Evolutionary conservation across 2,329 filamentous ascomycete genomes (phyloP), one percentile per base, ranked within the genome.

Genomic region (Aureobasidium melanogenum): DNA sequence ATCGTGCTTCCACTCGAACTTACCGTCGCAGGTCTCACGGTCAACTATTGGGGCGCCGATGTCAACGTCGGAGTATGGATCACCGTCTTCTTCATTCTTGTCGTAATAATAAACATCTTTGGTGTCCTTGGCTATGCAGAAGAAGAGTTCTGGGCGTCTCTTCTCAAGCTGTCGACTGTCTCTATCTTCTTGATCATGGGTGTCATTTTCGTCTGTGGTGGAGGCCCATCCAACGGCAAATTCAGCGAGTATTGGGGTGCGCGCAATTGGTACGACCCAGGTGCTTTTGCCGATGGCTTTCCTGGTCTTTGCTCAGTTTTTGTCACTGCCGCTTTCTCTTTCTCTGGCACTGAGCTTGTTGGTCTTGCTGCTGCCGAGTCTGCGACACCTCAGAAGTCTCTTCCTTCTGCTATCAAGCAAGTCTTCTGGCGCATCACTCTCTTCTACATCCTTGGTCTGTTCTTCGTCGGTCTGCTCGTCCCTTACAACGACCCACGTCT

Each of bases 121-220:
- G 91, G 91, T 54, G 88, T 97, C 65, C 88, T 88, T 69, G 89
- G 88, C 30, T 96, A 95, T 67, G 91, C 91, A 69, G 91, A 96
- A 74, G 90, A 89, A n/a, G 91, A 96, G 69, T 96, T 96, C 67
- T 78, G 91, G 62, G 94, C 96, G 70, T 88, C 89, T 36, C 84
- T 92, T 55, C 79, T 97, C 76, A 97, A 97, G 72, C 84, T 97
- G 52, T 79, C 87, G 48, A 91, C 92, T 32, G 85, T 96, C 9
- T 87, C 96, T 65, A 90, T 89, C 57, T 96, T 95, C 75, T 91
- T 96, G 66, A 84, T 97, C 57, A 83, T 96, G 5, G 92, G 90
- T 7, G 87, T 96, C 64, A 84, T 96, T 61, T 82, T 96, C 68
- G 91, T 95, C 74, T 88, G 87, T 67, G 92, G 90, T 51, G 92